Base-by-base conservation (phyloP, 441 rosid species). In the Corymbia calophylla region DNA sequence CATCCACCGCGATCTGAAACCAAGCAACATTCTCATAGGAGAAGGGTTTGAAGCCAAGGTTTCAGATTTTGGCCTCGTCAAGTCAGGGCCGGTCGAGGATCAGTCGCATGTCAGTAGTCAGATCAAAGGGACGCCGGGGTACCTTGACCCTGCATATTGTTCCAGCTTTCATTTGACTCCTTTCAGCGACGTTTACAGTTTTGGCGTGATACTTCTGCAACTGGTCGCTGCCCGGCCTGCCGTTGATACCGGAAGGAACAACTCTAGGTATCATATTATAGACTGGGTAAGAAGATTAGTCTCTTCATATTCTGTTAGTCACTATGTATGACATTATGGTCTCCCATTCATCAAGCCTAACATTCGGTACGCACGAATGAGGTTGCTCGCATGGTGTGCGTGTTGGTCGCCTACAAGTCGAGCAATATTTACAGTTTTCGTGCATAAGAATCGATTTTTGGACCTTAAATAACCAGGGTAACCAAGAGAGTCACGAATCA, bases 71-170 rank as follows among this genome's bases (percentile, higher is more conserved):
- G 97, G 97, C 84, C 92, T 95, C 1, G 93, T 94, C 48, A 94
- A 93, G 89, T 51, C 91, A 39, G 97, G 98, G 39, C 98, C 97
- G 4, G 54, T 82, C 8, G 98, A 91, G 56, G 96, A 94, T 87
- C 93, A 94, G 90, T 93, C 96, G 5, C 95, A 93, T 88, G 98
- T 94, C 49, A 96, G 94, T 56, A 94, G 94, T 91, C 96, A 93
- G 90, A 91, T 96, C 89, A 95, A 94, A 90, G 96, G 97, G 49
- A 96, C 98, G 9, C 96, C 96, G 8, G 97, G 97, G 3, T 95
- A 95, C 92, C 95, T 95, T 89, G 98, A 95, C 86, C 98, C 96
- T 89, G 95, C 97, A 21, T 94, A 95, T 62, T 96, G 94, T 66
- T 91, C 94, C 4, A 95, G 93, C 87, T 93, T 89, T 66, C 96